Evolutionary conservation across 805 yeast genomes (phyloP), one percentile per base, ranked within the genome.

Genomic region (Saturnispora ahearnii): DNA sequence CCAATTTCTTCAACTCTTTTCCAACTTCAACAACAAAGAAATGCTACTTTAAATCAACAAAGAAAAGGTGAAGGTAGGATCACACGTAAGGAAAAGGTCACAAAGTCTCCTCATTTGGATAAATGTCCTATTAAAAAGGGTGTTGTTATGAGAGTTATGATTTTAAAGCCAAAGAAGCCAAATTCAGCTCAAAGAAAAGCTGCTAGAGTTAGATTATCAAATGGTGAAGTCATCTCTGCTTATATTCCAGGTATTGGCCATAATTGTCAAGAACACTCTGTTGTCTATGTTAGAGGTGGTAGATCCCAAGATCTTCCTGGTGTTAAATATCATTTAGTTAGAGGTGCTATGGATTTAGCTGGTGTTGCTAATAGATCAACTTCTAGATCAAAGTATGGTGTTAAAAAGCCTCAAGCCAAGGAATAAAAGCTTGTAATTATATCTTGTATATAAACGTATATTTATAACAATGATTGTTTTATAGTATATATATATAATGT

Each of bases 181-280:
- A 93, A 93, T 72, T 91, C 98, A 41, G 97, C 99, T 18, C 91
- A 90, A 70, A 79, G 99, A 71, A 93, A 93, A 67, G 96, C 95
- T 44, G 89, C 95, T 55, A 84, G 98, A 73, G 98, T 93, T 22
- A 79, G 96, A 68, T 74, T 93, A 53, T 78, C 95, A 10, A 91
- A 87, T 60, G 99, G 98, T 28, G 84, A 82, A 56, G 82, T 87
- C 45, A 78, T 93, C 15, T 82, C 91, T 43, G 96, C 96, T 1
- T 90, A 89, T 65, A 93, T 93, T 51, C 96, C 97, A 13, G 99
- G 99, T 49, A 97, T 93, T 64, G 99, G 99, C 21, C 99, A 93
- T 68, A 93, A 93, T 63, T 84, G 95, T 22, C 98, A 93, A 72
- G 99, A 93, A 67, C 99, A 93, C 70, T 87, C 95, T 62, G 95